These are phyloP conservation scores for Amoebophrya sp. DNA, from an alignment of 169 alveolate species.

Conservation along the genomic window DNA sequence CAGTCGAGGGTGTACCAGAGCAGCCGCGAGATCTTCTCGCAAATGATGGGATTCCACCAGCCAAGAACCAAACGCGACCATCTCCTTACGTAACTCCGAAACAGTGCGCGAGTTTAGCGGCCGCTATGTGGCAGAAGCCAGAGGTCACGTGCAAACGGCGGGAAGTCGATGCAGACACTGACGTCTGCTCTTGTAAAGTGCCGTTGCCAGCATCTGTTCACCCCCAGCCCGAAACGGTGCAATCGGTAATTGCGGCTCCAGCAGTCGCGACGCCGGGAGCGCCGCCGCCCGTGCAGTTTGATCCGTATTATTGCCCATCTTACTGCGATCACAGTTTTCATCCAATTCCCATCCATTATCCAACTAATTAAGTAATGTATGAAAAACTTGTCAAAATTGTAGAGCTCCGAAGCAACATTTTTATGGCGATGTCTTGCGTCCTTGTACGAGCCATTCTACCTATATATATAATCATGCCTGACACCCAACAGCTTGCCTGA, in stretches of 20 bases:
- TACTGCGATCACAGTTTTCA: no score
- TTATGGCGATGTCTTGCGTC: no score
- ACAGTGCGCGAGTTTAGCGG: not conserved
- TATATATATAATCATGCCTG: not conserved
- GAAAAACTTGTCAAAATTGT: no score
- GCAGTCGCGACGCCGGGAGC: not conserved
- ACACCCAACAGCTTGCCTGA: not conserved
- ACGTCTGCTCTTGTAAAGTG: not conserved
- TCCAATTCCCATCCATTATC: no score
- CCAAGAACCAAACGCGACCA: not conserved
- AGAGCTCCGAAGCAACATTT: no score
- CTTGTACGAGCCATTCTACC: no score
- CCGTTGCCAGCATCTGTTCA: not conserved
- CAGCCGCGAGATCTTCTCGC: not conserved
- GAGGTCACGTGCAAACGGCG: not conserved
- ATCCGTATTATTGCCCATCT: no score
- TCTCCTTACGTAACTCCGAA: not conserved
- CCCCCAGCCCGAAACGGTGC: not conserved
- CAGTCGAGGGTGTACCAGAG: not conserved
- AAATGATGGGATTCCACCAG: not conserved
- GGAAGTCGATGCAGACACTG: conserved; percentile 10
- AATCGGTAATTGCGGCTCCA: not conserved
- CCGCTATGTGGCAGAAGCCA: not conserved
- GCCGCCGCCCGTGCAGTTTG: not conserved
- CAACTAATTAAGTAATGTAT: no score